phyloP scores from a whole-genome alignment of 306 rosid species.

The Sicyos edulis region DNA sequence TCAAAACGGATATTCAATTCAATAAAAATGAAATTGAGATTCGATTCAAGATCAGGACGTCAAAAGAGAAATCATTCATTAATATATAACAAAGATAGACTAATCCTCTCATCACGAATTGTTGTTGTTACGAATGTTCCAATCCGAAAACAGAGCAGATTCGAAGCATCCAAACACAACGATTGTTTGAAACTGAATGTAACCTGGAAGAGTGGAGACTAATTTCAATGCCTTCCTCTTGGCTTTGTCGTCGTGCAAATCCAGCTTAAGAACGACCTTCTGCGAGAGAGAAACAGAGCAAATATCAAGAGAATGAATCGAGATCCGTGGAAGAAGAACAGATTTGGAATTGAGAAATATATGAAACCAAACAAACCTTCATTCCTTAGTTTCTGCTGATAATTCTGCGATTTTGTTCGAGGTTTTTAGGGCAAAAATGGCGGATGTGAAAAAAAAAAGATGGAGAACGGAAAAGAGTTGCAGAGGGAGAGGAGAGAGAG shows the following conservation, averaged over 20 bases:
- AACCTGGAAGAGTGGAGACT: slow-evolving; percentile 25
- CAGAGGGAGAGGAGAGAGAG: background rate
- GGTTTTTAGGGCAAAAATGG: background rate
- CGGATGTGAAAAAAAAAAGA: too few species aligned
- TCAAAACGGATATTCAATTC: too few species aligned
- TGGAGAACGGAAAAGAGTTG: background rate
- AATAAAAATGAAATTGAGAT: too few species aligned
- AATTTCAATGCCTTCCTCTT: slow-evolving; percentile 24
- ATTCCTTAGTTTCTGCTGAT: background rate
- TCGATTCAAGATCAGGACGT: too few species aligned
- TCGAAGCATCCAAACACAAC: background rate
- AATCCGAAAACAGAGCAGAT: background rate
- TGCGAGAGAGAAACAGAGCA: slow-evolving; percentile 2
- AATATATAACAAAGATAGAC: too few species aligned
- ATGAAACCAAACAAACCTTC: slow-evolving; percentile 14
- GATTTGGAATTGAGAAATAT: background rate
- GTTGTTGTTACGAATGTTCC: too few species aligned
- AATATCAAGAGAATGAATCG: background rate
- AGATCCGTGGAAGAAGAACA: background rate
- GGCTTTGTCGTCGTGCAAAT: slow-evolving; percentile 28
- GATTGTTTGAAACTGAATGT: too few species aligned
- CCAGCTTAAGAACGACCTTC: slow-evolving; percentile 25
- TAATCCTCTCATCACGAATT: too few species aligned
- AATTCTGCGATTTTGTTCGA: background rate
- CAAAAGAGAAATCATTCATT: too few species aligned